Evolutionary conservation across 106 monocot genomes (phyloP).

Genomic region (Acorus calamus): DNA sequence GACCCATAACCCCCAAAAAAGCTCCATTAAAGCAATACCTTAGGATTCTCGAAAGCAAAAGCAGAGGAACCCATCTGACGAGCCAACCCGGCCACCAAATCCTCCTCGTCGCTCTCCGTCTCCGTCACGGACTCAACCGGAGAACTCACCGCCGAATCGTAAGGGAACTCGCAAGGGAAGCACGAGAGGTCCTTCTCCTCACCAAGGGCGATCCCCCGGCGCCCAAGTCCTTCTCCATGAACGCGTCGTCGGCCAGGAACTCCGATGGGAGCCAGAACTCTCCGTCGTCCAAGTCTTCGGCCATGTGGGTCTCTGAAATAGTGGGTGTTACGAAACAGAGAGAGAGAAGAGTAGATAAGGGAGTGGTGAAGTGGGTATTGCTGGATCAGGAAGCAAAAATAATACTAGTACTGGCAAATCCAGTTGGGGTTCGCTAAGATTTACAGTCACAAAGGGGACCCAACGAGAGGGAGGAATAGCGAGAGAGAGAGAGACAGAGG

Average conservation of each 20-base stretch:
- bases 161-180: constrained; percentile 8
- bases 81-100: constrained; percentile 33
- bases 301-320: not conserved
- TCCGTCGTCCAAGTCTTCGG: constrained; percentile 8
- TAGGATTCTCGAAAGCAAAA: not conserved
- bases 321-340: too few species aligned
- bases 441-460: too few species aligned
- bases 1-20: not conserved
- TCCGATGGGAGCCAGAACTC: constrained; percentile 49
- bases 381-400: too few species aligned
- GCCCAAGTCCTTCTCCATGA: constrained; percentile 5
- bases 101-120: constrained; percentile 37
- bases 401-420: too few species aligned
- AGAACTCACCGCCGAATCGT: constrained; percentile 1
- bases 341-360: too few species aligned
- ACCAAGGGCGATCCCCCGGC: not conserved
- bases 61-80: constrained; percentile 17
- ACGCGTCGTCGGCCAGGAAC: constrained; percentile 42
- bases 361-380: too few species aligned
- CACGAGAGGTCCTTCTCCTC: not conserved
- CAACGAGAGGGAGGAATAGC: too few species aligned
- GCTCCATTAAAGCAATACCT: not conserved
- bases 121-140: constrained; percentile 13
- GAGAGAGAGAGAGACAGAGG: too few species aligned
- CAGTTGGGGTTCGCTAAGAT: too few species aligned